Evolutionary conservation across 805 yeast genomes (phyloP).

Genomic region (Peterozyma toletana): DNA sequence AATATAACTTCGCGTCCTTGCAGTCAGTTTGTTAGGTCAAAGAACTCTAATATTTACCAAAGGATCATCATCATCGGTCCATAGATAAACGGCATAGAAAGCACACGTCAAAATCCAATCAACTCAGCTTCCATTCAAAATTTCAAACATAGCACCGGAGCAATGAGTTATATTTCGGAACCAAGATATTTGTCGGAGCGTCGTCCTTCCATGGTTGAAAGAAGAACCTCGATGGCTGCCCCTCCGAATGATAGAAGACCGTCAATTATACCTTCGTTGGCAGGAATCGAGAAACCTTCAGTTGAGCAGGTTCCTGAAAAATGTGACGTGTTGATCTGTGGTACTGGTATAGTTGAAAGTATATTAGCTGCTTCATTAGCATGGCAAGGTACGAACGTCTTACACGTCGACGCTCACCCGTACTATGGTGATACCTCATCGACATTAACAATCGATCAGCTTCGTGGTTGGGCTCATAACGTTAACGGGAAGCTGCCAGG

Average conservation of each 20-base stretch:
- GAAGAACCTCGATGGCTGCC: constrained; percentile 45
- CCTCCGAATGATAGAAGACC: constrained; percentile 17
- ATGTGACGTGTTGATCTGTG: constrained; percentile 85
- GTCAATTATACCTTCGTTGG: constrained; percentile 56
- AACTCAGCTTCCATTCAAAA: neutral
- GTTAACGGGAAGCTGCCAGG: constrained; percentile 43
- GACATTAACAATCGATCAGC: constrained; percentile 79
- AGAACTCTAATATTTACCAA: too few species aligned
- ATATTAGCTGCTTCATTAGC: constrained; percentile 89
- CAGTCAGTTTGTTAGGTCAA: too few species aligned
- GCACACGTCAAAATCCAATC: too few species aligned
- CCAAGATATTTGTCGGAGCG: constrained; percentile 17
- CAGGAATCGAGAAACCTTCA: constrained; percentile 72
- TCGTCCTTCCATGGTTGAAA: constrained; percentile 62
- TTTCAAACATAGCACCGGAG: neutral
- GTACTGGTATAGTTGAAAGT: constrained; percentile 87
- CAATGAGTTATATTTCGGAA: constrained; percentile 6
- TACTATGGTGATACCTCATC: constrained; percentile 89
- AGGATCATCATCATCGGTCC: too few species aligned
- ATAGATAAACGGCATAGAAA: too few species aligned
- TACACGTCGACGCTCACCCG: constrained; percentile 79
- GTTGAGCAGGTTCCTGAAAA: constrained; percentile 54
- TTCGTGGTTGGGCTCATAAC: constrained; percentile 72
- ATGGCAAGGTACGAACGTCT: constrained; percentile 96
- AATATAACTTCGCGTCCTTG: too few species aligned